phyloP scores from a whole-genome alignment of 495 filamentous ascomycete species.

The Penicillium lividum region DNA sequence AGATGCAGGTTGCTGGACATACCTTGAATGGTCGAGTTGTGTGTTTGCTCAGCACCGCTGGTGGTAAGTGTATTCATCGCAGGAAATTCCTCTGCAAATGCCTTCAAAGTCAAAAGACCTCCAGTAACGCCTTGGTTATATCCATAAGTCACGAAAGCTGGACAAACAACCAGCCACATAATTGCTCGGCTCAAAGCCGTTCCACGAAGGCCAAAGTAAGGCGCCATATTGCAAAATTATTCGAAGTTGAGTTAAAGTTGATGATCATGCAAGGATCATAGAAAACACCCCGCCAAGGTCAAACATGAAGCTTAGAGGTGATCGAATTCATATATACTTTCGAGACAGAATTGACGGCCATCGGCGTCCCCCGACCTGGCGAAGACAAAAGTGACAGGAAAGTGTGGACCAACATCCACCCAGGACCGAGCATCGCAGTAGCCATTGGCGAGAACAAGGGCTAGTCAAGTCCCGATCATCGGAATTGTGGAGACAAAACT shows the following conservation, averaged over 20 bases:
- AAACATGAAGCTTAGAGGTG: constrained; percentile 9
- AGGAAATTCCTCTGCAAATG: constrained; percentile 45
- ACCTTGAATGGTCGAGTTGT: constrained; percentile 34
- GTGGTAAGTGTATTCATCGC: constrained; percentile 46
- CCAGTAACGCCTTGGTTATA: constrained; percentile 43
- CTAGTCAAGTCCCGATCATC: neutral
- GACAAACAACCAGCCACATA: constrained; percentile 40
- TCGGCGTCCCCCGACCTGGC: constrained; percentile 16
- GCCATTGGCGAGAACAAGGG: constrained; percentile 11
- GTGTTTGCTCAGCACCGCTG: constrained; percentile 18
- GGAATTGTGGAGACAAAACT: constrained; percentile 7
- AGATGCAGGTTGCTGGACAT: neutral
- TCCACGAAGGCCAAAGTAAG: constrained; percentile 34
- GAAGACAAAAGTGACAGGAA: neutral
- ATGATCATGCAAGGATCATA: constrained; percentile 11
- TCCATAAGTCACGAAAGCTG: constrained; percentile 47
- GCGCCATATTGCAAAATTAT: constrained; percentile 9
- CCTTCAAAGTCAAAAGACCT: constrained; percentile 32
- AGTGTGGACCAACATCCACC: constrained; percentile 8
- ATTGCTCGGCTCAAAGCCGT: constrained; percentile 30
- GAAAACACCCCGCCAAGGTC: constrained; percentile 4
- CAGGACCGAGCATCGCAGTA: constrained; percentile 5
- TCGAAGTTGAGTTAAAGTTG: constrained; percentile 7
- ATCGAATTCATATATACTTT: constrained; percentile 13
- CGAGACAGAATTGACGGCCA: constrained; percentile 5